These are phyloP conservation scores for Petunia hybrid DNA, from an alignment of 305 asterid genomes.

Conservation along the genomic window DNA sequence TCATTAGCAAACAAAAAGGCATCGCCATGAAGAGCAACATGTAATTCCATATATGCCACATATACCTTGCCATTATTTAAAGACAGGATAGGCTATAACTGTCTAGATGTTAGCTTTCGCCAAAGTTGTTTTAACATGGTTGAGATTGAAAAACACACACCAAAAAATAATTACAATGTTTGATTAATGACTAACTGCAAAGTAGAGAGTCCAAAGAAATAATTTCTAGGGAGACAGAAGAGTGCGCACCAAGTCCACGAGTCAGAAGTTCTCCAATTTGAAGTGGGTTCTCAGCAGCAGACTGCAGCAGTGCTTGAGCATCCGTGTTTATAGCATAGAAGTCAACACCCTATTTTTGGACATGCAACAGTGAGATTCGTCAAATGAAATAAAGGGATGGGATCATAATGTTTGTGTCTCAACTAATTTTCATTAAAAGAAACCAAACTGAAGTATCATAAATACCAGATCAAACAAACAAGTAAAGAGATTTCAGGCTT, in stretches of 20 bases:
- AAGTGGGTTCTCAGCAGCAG: constrained; percentile 85
- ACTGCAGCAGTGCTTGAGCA: constrained; percentile 88
- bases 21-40: constrained; percentile 17
- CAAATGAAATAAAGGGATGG: constrained; percentile 29
- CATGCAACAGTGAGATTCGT: constrained; percentile 29
- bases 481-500: not conserved
- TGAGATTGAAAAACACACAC: not conserved
- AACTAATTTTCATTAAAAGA: not conserved
- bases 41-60: not conserved
- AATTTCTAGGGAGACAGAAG: constrained; percentile 32
- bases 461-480: not conserved
- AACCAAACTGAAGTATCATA: not conserved
- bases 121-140: constrained; percentile 4
- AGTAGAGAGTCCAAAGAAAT: not conserved
- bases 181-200: not conserved
- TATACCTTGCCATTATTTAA: not conserved
- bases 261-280: constrained; percentile 98
- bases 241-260: constrained; percentile 86
- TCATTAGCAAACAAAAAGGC: constrained; percentile 6
- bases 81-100: constrained; percentile 7
- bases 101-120: not conserved
- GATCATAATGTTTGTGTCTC: not conserved
- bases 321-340: constrained; percentile 94
- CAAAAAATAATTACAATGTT: not conserved
- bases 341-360: constrained; percentile 80